A percentile compares a stretch with the other conserved stretches of the same genome.
Conservation (phyloP, 768 basidiomycete genomes). For the Grammothele lineata region DNA sequence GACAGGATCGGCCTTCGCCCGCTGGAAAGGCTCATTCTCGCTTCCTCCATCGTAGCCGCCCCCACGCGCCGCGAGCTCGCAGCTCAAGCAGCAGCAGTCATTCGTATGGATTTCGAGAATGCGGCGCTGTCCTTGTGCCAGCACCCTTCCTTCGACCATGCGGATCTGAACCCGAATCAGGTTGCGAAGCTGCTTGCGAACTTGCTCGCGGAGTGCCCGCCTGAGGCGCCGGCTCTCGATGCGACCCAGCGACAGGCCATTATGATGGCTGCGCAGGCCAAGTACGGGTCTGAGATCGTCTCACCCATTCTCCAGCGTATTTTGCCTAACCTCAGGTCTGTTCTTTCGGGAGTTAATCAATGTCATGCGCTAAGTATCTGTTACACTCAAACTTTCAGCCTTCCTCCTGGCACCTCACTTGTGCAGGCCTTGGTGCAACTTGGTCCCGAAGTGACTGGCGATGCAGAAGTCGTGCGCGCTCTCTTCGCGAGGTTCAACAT, state of each 20-base stretch:
- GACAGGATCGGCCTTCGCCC: conserved; percentile 79
- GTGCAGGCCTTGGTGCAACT: conserved; percentile 75
- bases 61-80: conserved; percentile 58
- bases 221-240: conserved; percentile 70
- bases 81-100: conserved; percentile 56
- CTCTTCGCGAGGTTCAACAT: conserved; percentile 74
- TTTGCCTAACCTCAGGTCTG: conserved; percentile 69
- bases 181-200: conserved; percentile 78
- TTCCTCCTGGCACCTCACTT: conserved; percentile 62
- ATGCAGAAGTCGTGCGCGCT: conserved; percentile 64
- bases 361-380: conserved; percentile 7
- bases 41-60: conserved; percentile 66
- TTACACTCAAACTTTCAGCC: too few relatives aligned
- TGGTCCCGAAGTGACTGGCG: conserved; percentile 74
- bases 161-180: conserved; percentile 70
- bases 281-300: conserved; percentile 75
- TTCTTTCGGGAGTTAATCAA: background rate
- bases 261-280: conserved; percentile 69
- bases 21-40: conserved; percentile 74
- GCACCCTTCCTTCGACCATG: conserved; percentile 77
- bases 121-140: conserved; percentile 73
- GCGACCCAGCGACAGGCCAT: conserved; percentile 70
- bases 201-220: conserved; percentile 65
- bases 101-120: conserved; percentile 77
- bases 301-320: conserved; percentile 71